These are phyloP conservation scores for Solanum chacoense DNA, from an alignment of 305 asterid genomes.

Conservation along the genomic window DNA sequence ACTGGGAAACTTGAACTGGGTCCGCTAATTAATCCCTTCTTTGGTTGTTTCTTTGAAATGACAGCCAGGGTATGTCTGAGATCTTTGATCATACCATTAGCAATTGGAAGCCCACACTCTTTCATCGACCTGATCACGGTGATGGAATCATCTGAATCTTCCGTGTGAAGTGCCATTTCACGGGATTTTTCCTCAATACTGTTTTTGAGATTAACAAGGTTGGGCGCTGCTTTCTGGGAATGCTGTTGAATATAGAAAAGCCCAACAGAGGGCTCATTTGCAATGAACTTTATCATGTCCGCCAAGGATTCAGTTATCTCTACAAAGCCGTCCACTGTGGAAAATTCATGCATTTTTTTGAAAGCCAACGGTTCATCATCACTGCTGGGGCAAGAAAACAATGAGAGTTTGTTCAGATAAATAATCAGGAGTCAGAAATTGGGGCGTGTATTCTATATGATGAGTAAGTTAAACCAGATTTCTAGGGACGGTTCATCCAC, in stretches of 20 bases:
- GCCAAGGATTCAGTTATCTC: slow-evolving; percentile 68
- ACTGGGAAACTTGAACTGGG: slow-evolving; percentile 36
- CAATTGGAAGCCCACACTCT: slow-evolving; percentile 70
- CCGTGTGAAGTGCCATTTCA: slow-evolving; percentile 55
- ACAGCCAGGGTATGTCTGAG: slow-evolving; percentile 53
- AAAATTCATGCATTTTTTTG: slow-evolving; percentile 67
- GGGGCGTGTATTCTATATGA: background rate
- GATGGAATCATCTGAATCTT: slow-evolving; percentile 85
- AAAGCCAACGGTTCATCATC: slow-evolving; percentile 70
- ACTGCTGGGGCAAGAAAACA: slow-evolving; percentile 23
- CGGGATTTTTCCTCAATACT: slow-evolving; percentile 48
- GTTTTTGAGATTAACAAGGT: slow-evolving; percentile 58
- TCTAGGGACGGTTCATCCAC: background rate
- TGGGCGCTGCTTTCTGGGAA: slow-evolving; percentile 58
- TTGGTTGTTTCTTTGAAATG: slow-evolving; percentile 54
- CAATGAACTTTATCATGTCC: slow-evolving; percentile 78
- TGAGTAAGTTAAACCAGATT: background rate
- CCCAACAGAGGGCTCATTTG: slow-evolving; percentile 97
- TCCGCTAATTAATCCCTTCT: slow-evolving; percentile 42
- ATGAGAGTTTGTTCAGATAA: background rate
- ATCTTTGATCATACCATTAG: slow-evolving; percentile 71
- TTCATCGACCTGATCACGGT: slow-evolving; percentile 59
- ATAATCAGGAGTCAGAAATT: background rate
- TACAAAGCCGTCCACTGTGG: slow-evolving; percentile 73
- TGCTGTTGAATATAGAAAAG: slow-evolving; percentile 91